A percentile compares a stretch with the other conserved stretches of the same genome.
Conservation (phyloP, 345 rosid species). For the Pelargonium nanum region DNA sequence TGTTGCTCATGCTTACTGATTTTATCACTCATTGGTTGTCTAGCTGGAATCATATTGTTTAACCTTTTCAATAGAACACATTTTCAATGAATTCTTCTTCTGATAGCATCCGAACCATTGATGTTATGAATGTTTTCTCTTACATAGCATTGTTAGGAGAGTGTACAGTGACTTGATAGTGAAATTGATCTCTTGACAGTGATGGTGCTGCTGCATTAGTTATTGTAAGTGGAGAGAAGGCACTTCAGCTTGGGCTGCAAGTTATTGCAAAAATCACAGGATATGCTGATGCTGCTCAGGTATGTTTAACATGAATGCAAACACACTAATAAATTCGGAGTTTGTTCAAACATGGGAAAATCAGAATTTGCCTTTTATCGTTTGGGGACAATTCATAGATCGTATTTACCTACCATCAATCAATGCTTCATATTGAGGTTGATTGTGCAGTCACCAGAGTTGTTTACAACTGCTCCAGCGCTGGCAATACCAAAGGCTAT, state of each 20-base stretch:
- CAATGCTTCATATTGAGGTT: slow-evolving; percentile 16
- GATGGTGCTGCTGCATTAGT: slow-evolving; percentile 97
- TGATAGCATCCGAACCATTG: neutral
- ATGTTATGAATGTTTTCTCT: too few relatives aligned
- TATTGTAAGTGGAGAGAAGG: slow-evolving; percentile 83
- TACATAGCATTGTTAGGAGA: neutral
- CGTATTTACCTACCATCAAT: neutral
- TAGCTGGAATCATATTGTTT: neutral
- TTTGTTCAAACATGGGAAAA: neutral
- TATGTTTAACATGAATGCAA: slow-evolving; percentile 9
- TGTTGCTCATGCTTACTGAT: neutral
- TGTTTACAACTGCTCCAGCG: slow-evolving; percentile 92
- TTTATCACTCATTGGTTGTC: neutral
- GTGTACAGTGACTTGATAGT: slow-evolving; percentile 5
- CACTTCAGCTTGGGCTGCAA: slow-evolving; percentile 61
- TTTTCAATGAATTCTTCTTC: too few relatives aligned
- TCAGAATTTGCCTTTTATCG: neutral
- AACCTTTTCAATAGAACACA: too few relatives aligned
- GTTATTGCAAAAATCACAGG: slow-evolving; percentile 76
- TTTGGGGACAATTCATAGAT: neutral
- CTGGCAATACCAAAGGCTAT: slow-evolving; percentile 93
- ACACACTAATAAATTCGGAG: neutral
- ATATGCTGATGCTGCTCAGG: slow-evolving; percentile 98
- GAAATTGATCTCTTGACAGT: slow-evolving; percentile 30
- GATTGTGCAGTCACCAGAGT: slow-evolving; percentile 71